Base-by-base conservation (phyloP, 352 stramenopile genomes). In the Globisporangium paroecandrum region DNA sequence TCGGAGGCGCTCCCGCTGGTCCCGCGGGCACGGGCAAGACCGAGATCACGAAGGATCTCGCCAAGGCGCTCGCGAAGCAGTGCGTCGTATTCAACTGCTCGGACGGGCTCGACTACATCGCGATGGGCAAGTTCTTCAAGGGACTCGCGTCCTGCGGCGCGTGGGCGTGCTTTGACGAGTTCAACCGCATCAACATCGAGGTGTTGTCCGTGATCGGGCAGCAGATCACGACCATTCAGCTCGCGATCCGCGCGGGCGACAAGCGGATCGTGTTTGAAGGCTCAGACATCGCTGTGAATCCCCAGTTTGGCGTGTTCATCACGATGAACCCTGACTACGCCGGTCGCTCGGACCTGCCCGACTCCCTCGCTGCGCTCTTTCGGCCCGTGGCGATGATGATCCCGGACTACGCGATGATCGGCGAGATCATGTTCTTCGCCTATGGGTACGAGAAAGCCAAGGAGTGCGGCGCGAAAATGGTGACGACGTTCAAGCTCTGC, bases 371-470 rank as follows among this genome's bases (percentile, higher is more conserved):
- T 38, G 96, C 95, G 9, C 70, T 98, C 2, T 98, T 99, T 67
- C 86, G 96, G 24, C 96, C 96, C 0, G 96, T 99, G 27, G 96
- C 96, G 4, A 99, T 99, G 96, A 99, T 99, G 96, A 94, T 98
- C 22, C 94, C 94, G 0, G 94, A 98, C 72, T 98, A 98, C 66
- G 93, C 89, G 5, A 91, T 98, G 70, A 98, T 98, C 60, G 94
- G 92, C 43, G 94, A 98, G 69, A 98, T 98, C 75, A 98, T 98
- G 93, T 95, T 98, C 49, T 98, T 98, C 65, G 90, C 89, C 6
- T 98, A 97, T 58, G 95, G 95, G 5, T 98, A 98, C 66, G 87
- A 95, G 61, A 95, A 98, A 46, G 95, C 93, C 12, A 93, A 95
- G 54, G 85, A 97, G 29, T 98, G 93, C 49, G 94, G 93, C 1